Percentiles rank a stretch among this genome's conserved stretches.
These are phyloP conservation scores for Discostella stelligeroides DNA, from an alignment of 108 stramenopile species.

Conservation along the genomic window DNA sequence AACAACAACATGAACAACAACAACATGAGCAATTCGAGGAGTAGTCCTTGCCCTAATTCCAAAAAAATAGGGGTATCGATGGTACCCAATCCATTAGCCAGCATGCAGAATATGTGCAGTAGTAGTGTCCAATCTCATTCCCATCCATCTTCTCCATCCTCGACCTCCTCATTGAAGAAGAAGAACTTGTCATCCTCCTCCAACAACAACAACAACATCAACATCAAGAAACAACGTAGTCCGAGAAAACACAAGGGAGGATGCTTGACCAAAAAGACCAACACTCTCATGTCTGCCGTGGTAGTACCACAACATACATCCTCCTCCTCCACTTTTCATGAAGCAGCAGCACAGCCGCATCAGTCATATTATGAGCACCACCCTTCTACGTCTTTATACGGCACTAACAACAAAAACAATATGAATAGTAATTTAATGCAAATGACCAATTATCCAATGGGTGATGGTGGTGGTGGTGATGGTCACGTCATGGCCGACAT, in stretches of 20 bases:
- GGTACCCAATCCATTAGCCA: conserved; percentile 71
- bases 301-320: neutral
- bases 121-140: neutral
- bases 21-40: too few relatives aligned
- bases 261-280: conserved; percentile 18
- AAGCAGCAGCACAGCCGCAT: too few relatives aligned
- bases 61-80: too few relatives aligned
- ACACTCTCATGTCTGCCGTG: conserved; percentile 28
- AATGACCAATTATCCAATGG: neutral
- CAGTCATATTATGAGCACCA: too few relatives aligned
- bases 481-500: conserved; percentile 10
- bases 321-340: too few relatives aligned
- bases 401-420: too few relatives aligned
- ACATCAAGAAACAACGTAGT: conserved; percentile 1
- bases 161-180: too few relatives aligned
- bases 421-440: too few relatives aligned
- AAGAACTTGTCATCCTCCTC: neutral
- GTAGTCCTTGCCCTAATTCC: too few relatives aligned
- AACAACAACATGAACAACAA: too few relatives aligned
- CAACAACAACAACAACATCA: conserved; percentile 7
- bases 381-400: too few relatives aligned
- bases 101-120: conserved; percentile 33
- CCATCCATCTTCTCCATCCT: neutral
- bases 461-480: neutral
- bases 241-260: neutral